Evolutionary conservation across 1,139 yeast species (phyloP).

Genomic region (Blastobotrys buckinghamii): DNA sequence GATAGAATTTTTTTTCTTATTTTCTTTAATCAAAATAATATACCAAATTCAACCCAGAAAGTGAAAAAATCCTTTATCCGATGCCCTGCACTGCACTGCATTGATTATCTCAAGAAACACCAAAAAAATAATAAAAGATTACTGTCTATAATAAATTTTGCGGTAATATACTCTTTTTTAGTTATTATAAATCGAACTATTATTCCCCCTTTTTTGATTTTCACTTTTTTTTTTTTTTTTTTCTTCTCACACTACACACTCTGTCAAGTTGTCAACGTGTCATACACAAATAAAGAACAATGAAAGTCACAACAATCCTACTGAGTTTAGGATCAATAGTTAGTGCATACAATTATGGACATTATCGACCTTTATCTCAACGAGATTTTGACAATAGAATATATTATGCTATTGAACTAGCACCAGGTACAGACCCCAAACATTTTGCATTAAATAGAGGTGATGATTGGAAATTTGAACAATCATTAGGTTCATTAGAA

Average conservation of each 20-base stretch:
- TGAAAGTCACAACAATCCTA: background rate
- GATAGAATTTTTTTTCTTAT: too few species aligned
- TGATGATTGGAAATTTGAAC: conserved; percentile 30
- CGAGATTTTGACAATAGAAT: conserved; percentile 24
- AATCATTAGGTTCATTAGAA: conserved; percentile 28
- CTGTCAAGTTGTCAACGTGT: too few species aligned
- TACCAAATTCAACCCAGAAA: too few species aligned
- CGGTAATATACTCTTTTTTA: too few species aligned
- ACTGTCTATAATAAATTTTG: too few species aligned
- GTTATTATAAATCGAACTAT: too few species aligned
- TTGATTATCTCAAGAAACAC: too few species aligned
- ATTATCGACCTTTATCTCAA: conserved; percentile 9
- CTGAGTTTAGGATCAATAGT: background rate
- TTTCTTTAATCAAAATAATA: too few species aligned
- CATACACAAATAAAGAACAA: background rate
- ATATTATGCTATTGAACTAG: conserved; percentile 31
- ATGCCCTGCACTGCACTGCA: too few species aligned
- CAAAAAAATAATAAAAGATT: too few species aligned
- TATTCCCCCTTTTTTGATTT: too few species aligned
- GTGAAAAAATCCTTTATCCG: too few species aligned
- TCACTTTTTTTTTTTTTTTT: background rate
- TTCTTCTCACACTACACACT: background rate
- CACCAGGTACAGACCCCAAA: conserved; percentile 14
- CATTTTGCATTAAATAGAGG: conserved; percentile 13
- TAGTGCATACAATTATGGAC: conserved; percentile 8